Base-by-base conservation (phyloP, 2,329 filamentous ascomycete species). In the Aaosphaeria pasadenensis region DNA sequence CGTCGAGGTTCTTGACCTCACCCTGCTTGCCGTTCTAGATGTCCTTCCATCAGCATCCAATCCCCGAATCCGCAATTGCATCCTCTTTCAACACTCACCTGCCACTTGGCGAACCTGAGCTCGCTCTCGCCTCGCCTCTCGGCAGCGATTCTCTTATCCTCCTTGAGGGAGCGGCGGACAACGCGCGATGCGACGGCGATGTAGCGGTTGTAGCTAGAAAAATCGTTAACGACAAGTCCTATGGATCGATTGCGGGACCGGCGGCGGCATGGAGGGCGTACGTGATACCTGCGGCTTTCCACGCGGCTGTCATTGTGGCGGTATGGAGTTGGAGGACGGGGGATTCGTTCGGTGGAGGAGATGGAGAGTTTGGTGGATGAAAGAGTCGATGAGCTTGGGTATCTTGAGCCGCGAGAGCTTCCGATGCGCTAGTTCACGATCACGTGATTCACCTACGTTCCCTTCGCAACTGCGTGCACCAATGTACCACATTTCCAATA, bases 231-330 rank as follows among this genome's bases (percentile, higher is more conserved):
- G 58, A 59, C 48, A 46, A 40, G 35, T 52, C 11, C 39, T 11
- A 40, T 40, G 9, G 39, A 24, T 33, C n/a, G 42, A 36, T 50
- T 42, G 39, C 52, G 62, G 53, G 44, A 45, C 38, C 17, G 43
- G 45, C 30, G 48, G 33, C 44, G 44, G n/a, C 30, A 42, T 29
- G 46, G 31, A 52, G 24, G 43, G 82, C 89, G 75, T 88, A 96
- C 91, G 86, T 95, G 73, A 97, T 82, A 77, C 94, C 94, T 74
- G 94, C 89, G 72, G 91, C 85, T 88, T 96, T 97, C 94, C 92
- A 99, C 73, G 91, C 89, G 81, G 91, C 92, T 78, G 88, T 82
- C 94, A 97, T 99, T 79, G 83, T 89, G 83, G 69, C 65, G 71
- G 67, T 66, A 43, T 42, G 32, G 33, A 30, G 39, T 64, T 54